Conservation (phyloP, 257 asterid species). For the Jaltomata sinuosa region DNA sequence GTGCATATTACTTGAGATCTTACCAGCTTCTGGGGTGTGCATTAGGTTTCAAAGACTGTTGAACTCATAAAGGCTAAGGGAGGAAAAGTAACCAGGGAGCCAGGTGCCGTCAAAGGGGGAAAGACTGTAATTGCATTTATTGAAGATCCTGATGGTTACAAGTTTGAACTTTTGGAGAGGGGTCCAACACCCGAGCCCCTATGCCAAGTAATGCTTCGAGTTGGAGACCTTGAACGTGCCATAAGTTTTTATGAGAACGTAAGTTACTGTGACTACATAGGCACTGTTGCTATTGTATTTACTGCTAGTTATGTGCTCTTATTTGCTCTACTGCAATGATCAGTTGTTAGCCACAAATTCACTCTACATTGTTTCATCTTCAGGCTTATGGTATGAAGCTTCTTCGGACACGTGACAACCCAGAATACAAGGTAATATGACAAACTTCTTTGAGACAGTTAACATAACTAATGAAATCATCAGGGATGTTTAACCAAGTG, state of each 20-base stretch:
- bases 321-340: background rate
- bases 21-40: background rate
- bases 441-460: background rate
- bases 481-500: background rate
- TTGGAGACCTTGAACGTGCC: constrained; percentile 91
- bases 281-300: background rate
- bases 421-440: constrained; percentile 82
- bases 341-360: background rate
- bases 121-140: constrained; percentile 87
- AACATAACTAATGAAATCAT: background rate
- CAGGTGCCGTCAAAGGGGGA: constrained; percentile 99
- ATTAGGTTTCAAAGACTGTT: constrained; percentile 74
- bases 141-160: constrained; percentile 98
- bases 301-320: background rate
- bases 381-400: constrained; percentile 98
- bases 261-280: background rate
- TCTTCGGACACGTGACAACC: constrained; percentile 87
- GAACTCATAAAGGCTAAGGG: constrained; percentile 94
- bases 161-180: constrained; percentile 93
- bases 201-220: constrained; percentile 99
- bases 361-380: background rate
- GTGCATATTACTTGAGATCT: background rate
- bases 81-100: constrained; percentile 92
- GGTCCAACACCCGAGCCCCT: constrained; percentile 96
- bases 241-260: constrained; percentile 89